Evolutionary conservation across 2,329 filamentous ascomycete species (phyloP).

Genomic region (Botryotinia calthae): DNA sequence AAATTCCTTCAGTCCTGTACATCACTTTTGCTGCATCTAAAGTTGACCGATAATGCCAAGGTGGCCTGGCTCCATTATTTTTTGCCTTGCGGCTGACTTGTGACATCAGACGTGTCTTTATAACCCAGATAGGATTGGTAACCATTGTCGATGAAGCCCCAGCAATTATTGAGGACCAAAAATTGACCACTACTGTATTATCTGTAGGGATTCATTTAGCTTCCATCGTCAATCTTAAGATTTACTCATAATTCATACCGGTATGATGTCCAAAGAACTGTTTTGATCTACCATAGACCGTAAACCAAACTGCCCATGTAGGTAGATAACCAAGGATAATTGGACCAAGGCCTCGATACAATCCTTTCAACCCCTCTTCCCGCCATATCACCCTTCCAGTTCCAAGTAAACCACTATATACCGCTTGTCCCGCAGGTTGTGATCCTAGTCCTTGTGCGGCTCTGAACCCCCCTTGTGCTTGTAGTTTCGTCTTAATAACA

Average conservation of each 20-base stretch:
- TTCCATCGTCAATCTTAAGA: not conserved
- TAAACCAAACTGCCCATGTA: slow-evolving; percentile 98
- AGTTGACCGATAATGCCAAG: slow-evolving; percentile 89
- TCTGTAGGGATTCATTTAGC: slow-evolving; percentile 46
- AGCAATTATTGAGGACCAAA: slow-evolving; percentile 86
- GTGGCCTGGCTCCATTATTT: slow-evolving; percentile 56
- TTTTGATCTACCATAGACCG: slow-evolving; percentile 90
- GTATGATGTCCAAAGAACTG: slow-evolving; percentile 65
- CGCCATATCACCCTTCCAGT: slow-evolving; percentile 82
- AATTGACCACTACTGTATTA: slow-evolving; percentile 74
- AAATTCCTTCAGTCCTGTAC: slow-evolving; percentile 84
- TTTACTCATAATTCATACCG: slow-evolving; percentile 46
- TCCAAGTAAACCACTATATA: slow-evolving; percentile 85
- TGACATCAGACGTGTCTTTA: slow-evolving; percentile 97
- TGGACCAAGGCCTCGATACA: slow-evolving; percentile 91
- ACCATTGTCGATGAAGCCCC: slow-evolving; percentile 90
- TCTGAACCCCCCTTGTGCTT: slow-evolving; percentile 86
- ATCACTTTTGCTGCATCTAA: slow-evolving; percentile 92
- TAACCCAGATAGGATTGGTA: slow-evolving; percentile 99
- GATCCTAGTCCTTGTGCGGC: slow-evolving; percentile 29
- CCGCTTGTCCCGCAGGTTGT: slow-evolving; percentile 44
- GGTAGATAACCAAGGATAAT: slow-evolving; percentile 95
- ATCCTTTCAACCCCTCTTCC: slow-evolving; percentile 82
- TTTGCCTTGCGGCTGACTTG: slow-evolving; percentile 64
- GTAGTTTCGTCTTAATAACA: slow-evolving; percentile 98